Evolutionary conservation across 805 yeast species (phyloP), one percentile per base, ranked within the genome.

Genomic region (Yamadazyma scolyti): DNA sequence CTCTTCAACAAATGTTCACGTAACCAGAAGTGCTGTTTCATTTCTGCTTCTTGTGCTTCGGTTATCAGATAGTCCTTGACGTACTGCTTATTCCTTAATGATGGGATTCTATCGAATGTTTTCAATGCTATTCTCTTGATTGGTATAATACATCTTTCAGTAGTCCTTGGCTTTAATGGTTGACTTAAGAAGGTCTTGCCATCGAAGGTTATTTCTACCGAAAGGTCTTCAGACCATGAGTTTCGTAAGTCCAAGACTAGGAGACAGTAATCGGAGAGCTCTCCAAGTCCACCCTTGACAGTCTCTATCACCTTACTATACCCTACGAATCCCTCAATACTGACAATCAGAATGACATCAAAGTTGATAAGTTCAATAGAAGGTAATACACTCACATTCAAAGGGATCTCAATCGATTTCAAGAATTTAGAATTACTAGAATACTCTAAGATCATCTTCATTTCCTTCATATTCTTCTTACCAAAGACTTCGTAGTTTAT

Each of bases 1-100:
- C 63, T 61, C 27, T 70, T 64, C 31, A 90, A 58, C 1, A 93
- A 52, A 38, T 71, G 69, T 34, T 82, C 77, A 35, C 95, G 61
- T 40, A 82, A 73, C 98, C 98, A 90, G 54, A 88, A 93, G 2
- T 74, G 60, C 39, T 77, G 79, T 34, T 77, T 66, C 57, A 77
- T 72, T 31, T 65, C 71, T 25, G 45, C 45, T 20, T 72, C 79
- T 37, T 83, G 86, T 7, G 74, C 77, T 28, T 66, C 72, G 0
- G 75, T 63, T 5, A 73, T 61, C 37, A 61, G 73, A 37, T 66
- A 61, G 46, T 75, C 81, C 20, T 76, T 68, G 12, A 85, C 68
- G 49, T 77, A 83, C 56, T 88, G 96, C 39, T 76, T 77, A 20
- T 77, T 71, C 14, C 82, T 56, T 20, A 86, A 57, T 20, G 83